Conservation (phyloP, 140 eudicot genomes). For the Bidens hawaiensis region DNA sequence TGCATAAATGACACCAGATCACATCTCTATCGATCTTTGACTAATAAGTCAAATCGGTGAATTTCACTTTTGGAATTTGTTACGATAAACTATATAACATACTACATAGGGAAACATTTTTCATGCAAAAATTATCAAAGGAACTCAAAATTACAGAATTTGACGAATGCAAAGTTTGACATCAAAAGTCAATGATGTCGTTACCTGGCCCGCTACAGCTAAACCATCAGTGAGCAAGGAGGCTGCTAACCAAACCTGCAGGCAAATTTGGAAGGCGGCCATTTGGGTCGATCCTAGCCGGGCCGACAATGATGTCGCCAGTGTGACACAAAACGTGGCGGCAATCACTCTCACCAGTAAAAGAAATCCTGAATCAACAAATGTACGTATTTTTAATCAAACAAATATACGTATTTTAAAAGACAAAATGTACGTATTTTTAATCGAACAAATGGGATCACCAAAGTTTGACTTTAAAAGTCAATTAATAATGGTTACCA, state of each 20-base stretch:
- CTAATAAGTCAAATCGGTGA: neutral
- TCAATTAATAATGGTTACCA: neutral
- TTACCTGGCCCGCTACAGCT: conserved; percentile 53
- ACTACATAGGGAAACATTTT: neutral
- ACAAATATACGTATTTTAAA: too few species aligned
- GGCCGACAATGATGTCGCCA: conserved; percentile 58
- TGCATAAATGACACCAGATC: conserved; percentile 9
- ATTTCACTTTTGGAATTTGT: neutral
- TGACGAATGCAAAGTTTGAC: neutral
- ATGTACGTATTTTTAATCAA: too few species aligned
- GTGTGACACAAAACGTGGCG: conserved; percentile 45
- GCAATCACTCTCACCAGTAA: conserved; percentile 2
- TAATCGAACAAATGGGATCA: too few species aligned
- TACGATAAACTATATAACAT: neutral
- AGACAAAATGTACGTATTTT: too few species aligned
- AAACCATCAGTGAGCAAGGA: conserved; percentile 62
- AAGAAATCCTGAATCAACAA: neutral
- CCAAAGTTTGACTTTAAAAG: too few species aligned
- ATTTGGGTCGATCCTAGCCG: conserved; percentile 45
- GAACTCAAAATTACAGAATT: neutral
- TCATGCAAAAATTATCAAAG: neutral
- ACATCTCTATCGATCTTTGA: conserved; percentile 9
- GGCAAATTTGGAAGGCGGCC: conserved; percentile 71
- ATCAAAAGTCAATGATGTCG: neutral
- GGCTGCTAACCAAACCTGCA: conserved; percentile 66